Conservation (phyloP, 768 basidiomycete species). For the Lactifluus echinatus region DNA sequence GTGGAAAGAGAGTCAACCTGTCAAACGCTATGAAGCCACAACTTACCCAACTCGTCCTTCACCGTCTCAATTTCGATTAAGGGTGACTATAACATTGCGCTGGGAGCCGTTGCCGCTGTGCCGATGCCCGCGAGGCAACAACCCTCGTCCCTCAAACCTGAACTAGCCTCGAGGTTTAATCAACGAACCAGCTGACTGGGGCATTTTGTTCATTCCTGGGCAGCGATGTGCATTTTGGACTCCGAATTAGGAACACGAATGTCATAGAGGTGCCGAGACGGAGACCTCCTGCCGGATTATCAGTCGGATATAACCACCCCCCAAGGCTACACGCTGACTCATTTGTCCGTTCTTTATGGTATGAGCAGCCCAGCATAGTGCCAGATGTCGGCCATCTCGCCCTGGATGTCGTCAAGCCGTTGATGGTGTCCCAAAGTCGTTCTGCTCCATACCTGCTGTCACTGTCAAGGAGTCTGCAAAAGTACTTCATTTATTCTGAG, state of each 20-base stretch:
- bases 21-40: not conserved
- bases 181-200: not conserved
- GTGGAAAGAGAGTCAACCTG: not conserved
- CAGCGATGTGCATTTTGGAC: not conserved
- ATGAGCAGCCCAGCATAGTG: not conserved
- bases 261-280: not conserved
- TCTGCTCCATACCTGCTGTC: not conserved
- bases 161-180: not conserved
- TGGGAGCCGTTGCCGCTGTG: too few species aligned
- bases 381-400: not conserved
- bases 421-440: not conserved
- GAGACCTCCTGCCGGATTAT: not conserved
- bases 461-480: not conserved
- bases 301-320: not conserved
- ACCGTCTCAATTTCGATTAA: not conserved
- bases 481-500: not conserved
- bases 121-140: too few species aligned
- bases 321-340: not conserved
- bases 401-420: not conserved
- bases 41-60: not conserved
- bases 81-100: too few species aligned
- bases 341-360: not conserved
- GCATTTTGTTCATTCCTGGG: not conserved
- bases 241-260: not conserved
- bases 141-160: not conserved